phyloP scores from a whole-genome alignment of 2,329 filamentous ascomycete genomes.

The Monilinia laxa region DNA sequence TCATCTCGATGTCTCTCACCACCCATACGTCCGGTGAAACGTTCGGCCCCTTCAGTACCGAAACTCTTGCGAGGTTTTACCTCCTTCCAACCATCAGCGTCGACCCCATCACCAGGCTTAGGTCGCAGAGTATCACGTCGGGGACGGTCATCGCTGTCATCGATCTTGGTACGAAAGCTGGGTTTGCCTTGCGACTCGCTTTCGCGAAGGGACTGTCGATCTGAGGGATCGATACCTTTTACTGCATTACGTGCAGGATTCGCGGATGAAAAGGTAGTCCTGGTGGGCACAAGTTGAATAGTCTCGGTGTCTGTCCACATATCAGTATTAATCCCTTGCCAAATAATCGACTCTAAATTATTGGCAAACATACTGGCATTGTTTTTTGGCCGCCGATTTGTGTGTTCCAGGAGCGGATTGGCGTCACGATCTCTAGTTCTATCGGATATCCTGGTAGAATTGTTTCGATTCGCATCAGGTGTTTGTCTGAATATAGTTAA shows the following conservation, averaged over 20 bases:
- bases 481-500: slow-evolving; percentile 36
- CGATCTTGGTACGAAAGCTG: slow-evolving; percentile 54
- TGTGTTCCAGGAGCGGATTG: slow-evolving; percentile 37
- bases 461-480: slow-evolving; percentile 38
- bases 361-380: slow-evolving; percentile 51
- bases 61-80: slow-evolving; percentile 74
- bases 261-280: slow-evolving; percentile 77
- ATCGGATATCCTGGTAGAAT: slow-evolving; percentile 45
- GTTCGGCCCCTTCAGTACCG: slow-evolving; percentile 68
- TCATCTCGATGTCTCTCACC: slow-evolving; percentile 47
- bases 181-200: slow-evolving; percentile 59
- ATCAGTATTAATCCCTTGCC: slow-evolving; percentile 28
- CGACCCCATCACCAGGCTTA: slow-evolving; percentile 56
- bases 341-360: slow-evolving; percentile 19
- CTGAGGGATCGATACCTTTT: slow-evolving; percentile 45
- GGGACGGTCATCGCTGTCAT: slow-evolving; percentile 53
- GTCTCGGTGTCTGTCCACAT: slow-evolving; percentile 64
- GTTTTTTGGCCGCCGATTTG: slow-evolving; percentile 52
- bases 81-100: slow-evolving; percentile 71
- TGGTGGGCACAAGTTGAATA: slow-evolving; percentile 80
- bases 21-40: slow-evolving; percentile 66
- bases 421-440: slow-evolving; percentile 45
- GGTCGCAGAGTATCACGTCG: slow-evolving; percentile 50
- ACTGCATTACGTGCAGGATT: slow-evolving; percentile 53
- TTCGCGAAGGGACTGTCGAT: slow-evolving; percentile 50